Percentiles rank a stretch among this genome's conserved stretches.
Conservation (phyloP, 495 filamentous ascomycete genomes). For the Astrothelium macrocarpum region DNA sequence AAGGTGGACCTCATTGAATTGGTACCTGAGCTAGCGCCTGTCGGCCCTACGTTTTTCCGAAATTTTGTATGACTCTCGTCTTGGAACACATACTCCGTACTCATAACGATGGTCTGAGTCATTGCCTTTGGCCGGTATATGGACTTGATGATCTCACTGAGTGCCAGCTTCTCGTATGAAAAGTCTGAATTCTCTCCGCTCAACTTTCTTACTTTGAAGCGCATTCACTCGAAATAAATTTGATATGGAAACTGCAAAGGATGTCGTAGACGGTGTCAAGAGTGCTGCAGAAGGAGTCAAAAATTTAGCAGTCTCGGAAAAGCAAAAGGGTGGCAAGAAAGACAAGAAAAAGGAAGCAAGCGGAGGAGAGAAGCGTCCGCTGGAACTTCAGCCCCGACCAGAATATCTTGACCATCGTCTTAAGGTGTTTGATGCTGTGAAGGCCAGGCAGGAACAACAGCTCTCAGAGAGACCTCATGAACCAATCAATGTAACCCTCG, state of each 20-base stretch:
- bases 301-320: constrained; percentile 39
- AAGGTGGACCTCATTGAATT: neutral
- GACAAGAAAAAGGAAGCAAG: constrained; percentile 43
- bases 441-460: constrained; percentile 69
- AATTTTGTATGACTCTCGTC: too few relatives aligned
- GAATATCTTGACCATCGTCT: constrained; percentile 77
- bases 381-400: constrained; percentile 59
- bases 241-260: constrained; percentile 18
- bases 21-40: neutral
- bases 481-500: constrained; percentile 56
- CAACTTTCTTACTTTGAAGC: too few relatives aligned
- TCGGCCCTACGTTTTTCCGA: too few relatives aligned
- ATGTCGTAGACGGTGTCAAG: constrained; percentile 20
- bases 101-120: too few relatives aligned
- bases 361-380: constrained; percentile 33
- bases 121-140: too few relatives aligned
- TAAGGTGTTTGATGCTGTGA: constrained; percentile 76
- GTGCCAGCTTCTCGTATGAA: too few relatives aligned
- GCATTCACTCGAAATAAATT: neutral
- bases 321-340: constrained; percentile 30
- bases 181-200: neutral
- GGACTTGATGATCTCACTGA: too few relatives aligned
- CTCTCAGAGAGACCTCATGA: constrained; percentile 53
- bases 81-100: too few relatives aligned
- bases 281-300: constrained; percentile 34